phyloP scores from a whole-genome alignment of 2,329 filamentous ascomycete genomes.

The Ceratocystis huliohia region DNA sequence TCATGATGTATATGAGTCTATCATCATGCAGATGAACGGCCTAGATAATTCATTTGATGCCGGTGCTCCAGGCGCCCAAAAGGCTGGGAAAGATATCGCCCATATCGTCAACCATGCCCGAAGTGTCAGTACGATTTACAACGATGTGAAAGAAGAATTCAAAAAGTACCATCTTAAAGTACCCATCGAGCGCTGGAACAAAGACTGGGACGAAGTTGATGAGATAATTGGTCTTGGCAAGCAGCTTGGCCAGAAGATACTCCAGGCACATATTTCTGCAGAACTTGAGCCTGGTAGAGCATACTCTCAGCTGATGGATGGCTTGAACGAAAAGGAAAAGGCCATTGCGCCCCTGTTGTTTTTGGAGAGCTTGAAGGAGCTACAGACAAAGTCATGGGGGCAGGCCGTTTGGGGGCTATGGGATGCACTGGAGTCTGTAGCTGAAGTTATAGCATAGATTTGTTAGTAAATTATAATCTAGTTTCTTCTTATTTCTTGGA shows the following conservation, averaged over 20 bases:
- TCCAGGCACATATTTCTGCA: constrained; percentile 18
- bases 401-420: constrained; percentile 20
- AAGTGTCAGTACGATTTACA: constrained; percentile 16
- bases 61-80: neutral
- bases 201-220: constrained; percentile 20
- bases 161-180: constrained; percentile 5
- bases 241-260: constrained; percentile 18
- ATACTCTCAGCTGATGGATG: constrained; percentile 14
- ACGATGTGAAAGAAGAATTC: constrained; percentile 12
- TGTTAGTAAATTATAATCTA: neutral
- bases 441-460: constrained; percentile 12
- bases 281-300: constrained; percentile 16
- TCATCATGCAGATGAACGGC: constrained; percentile 2
- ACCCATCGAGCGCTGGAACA: constrained; percentile 9
- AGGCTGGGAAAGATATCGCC: constrained; percentile 1
- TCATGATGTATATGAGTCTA: constrained; percentile 9
- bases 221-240: constrained; percentile 20
- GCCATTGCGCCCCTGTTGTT: constrained; percentile 19
- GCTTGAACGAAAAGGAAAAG: constrained; percentile 16
- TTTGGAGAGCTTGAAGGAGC: constrained; percentile 17
- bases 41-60: neutral
- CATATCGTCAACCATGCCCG: constrained; percentile 2
- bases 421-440: constrained; percentile 16
- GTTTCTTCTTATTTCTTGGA: neutral
- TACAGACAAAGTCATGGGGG: constrained; percentile 20